These are phyloP conservation scores for Fusarium verticillioides DNA, from an alignment of 2,329 filamentous ascomycete genomes.

Conservation along the genomic window DNA sequence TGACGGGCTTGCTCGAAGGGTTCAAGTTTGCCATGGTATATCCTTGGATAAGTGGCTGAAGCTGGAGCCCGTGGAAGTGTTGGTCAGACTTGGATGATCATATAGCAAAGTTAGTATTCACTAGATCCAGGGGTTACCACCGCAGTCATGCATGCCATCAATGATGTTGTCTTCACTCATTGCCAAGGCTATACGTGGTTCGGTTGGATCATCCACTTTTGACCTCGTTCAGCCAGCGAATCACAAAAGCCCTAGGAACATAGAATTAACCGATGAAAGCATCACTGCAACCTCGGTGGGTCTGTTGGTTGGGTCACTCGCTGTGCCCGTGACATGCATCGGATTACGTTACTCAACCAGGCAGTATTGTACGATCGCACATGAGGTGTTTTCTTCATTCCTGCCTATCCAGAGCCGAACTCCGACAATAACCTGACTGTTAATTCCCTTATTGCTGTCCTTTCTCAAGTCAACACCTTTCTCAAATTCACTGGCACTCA, in stretches of 20 bases:
- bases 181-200: too few relatives aligned
- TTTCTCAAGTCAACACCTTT: rapidly evolving
- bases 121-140: too few relatives aligned
- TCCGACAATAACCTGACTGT: background rate
- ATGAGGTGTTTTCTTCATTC: background rate
- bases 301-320: background rate
- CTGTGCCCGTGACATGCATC: slow-evolving; percentile 11
- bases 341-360: background rate
- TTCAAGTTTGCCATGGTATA: background rate
- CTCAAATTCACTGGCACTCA: background rate
- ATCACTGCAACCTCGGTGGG: background rate
- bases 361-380: background rate
- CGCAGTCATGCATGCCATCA: too few relatives aligned
- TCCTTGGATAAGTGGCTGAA: background rate
- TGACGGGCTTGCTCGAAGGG: background rate
- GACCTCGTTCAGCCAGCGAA: too few relatives aligned
- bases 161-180: too few relatives aligned
- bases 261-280: too few relatives aligned
- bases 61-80: background rate
- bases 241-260: too few relatives aligned
- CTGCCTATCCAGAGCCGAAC: background rate
- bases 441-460: background rate
- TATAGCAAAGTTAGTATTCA: background rate
- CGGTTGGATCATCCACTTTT: too few relatives aligned
- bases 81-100: background rate